phyloP scores from a whole-genome alignment of 495 filamentous ascomycete species.

The Lophium mytilinum region DNA sequence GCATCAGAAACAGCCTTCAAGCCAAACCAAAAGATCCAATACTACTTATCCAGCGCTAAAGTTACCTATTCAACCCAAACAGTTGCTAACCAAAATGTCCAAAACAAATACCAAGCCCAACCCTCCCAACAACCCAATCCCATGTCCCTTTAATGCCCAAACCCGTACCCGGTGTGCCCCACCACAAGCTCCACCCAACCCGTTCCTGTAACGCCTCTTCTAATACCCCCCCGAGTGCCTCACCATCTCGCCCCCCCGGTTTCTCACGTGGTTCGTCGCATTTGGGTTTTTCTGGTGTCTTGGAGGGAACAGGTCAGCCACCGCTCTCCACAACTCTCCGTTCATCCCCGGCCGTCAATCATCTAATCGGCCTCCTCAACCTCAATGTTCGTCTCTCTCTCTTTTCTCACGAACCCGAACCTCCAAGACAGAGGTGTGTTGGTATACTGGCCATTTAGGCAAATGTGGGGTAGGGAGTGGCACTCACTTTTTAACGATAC shows the following conservation, averaged over 20 bases:
- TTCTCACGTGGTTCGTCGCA: background rate
- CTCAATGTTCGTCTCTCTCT: background rate
- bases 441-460: background rate
- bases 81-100: background rate
- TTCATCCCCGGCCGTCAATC: background rate
- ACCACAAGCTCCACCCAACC: background rate
- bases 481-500: slow-evolving; percentile 59
- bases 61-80: background rate
- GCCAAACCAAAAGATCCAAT: background rate
- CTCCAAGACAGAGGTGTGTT: background rate
- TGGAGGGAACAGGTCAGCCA: background rate
- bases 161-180: background rate
- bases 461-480: background rate
- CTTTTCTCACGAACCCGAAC: background rate
- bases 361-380: background rate
- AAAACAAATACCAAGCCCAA: background rate
- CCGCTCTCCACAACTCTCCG: background rate
- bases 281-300: background rate
- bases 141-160: background rate
- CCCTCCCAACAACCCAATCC: background rate
- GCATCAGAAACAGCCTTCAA: background rate
- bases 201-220: background rate
- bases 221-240: background rate
- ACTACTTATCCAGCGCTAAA: background rate
- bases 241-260: background rate